Evolutionary conservation across 257 asterid genomes (phyloP).

Genomic region (Petrea volubilis): DNA sequence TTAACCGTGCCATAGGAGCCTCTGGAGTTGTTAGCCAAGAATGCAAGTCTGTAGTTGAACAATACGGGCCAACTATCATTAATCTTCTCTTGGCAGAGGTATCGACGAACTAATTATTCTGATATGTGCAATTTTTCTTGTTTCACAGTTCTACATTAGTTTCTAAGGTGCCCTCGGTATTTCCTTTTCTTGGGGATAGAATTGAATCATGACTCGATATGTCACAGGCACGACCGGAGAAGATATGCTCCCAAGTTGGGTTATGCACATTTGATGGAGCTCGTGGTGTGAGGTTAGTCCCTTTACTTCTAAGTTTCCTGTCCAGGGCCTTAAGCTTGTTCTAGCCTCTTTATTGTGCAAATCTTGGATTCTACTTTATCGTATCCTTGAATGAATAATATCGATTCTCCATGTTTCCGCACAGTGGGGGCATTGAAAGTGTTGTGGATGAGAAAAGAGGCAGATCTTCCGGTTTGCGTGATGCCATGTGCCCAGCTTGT

Average conservation of each 20-base stretch:
- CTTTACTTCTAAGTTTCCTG: neutral
- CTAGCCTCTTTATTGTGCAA: neutral
- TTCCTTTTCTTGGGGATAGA: neutral
- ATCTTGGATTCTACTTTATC: neutral
- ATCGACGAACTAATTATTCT: neutral
- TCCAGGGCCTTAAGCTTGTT: neutral
- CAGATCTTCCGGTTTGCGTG: conserved; percentile 33
- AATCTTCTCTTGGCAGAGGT: conserved; percentile 76
- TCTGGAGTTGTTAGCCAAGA: conserved; percentile 81
- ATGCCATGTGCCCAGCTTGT: conserved; percentile 68
- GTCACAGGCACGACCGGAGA: conserved; percentile 61
- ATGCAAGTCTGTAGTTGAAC: conserved; percentile 80
- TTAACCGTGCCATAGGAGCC: conserved; percentile 93
- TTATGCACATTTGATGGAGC: conserved; percentile 71
- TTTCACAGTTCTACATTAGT: neutral
- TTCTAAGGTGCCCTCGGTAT: neutral
- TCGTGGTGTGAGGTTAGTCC: conserved; percentile 69
- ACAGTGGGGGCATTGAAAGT: conserved; percentile 69
- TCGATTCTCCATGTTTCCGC: neutral
- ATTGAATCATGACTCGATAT: neutral
- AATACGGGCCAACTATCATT: conserved; percentile 69
- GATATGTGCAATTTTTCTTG: neutral
- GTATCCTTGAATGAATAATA: neutral
- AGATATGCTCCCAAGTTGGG: conserved; percentile 73
- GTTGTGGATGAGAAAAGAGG: conserved; percentile 42